Evolutionary conservation across 768 basidiomycete species (phyloP), one percentile per base, ranked within the genome.

Genomic region (Lactarius trivialis): DNA sequence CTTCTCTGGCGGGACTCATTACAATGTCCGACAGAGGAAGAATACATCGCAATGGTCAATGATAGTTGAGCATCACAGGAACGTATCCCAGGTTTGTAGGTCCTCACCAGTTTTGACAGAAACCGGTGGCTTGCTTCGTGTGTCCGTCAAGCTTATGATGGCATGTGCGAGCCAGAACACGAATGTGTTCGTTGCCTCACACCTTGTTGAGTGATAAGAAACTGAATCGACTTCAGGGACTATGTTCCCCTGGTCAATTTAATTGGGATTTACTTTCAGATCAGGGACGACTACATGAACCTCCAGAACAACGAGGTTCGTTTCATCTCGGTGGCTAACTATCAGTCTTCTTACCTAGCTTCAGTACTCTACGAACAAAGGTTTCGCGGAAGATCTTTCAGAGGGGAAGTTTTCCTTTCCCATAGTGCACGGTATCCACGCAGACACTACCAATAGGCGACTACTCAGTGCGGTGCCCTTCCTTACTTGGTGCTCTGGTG

Each of bases 381-480:
- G 89, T 2, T 96, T 91, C 72, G 91, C 90, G 0, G 95, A 98
- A 73, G 96, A 98, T 71, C 78, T 98, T 15, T 88, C 91, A 0
- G 96, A 98, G 75, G 96, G 96, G 7, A 98, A 98, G 73, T 98
- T 98, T 77, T 95, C 92, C 4, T 98, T 98, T 75, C 95, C 94
- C 0, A 80, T 98, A 34, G 86, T 98, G 0, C 96, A 98, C 72
- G 86, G 89, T 21, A 86, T 98, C 52, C 85, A 89, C 33, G 82
- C 89, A 7, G 85, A 93, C 70, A 79, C 77, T 12, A 80, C 85
- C 0, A 93, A 92, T 73, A 81, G 85, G 36, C 88, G 88, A 72
- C 80, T 98, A 36, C 78, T 97, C 58, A 95, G 94, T 95, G 68
- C 64, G 88, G 77, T 37, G 6, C 45, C 12, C 60, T 43, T 55